Conservation (phyloP, 163 green algal genomes). For the Trebouxia gelatinosa region DNA sequence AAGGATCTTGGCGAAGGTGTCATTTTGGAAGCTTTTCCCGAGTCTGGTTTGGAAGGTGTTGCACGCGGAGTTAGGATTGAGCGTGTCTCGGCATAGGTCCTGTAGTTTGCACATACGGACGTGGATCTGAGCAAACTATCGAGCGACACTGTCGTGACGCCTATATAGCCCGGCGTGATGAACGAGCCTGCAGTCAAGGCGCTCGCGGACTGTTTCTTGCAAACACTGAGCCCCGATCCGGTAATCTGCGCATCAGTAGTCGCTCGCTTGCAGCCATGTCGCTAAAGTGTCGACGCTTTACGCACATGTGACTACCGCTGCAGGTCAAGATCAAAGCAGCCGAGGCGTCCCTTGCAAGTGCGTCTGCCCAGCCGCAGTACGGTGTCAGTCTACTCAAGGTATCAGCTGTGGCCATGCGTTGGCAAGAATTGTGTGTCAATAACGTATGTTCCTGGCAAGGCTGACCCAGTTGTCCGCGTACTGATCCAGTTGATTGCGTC, state of each 20-base stretch:
- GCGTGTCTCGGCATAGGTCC: no score
- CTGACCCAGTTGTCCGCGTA: background rate
- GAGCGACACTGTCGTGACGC: no score
- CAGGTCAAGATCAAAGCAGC: slow-evolving; percentile 82
- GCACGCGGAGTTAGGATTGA: no score
- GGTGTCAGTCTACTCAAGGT: slow-evolving; percentile 80
- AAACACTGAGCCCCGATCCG: slow-evolving; percentile 47
- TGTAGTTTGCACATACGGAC: no score
- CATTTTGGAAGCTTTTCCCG: no score
- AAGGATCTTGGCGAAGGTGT: no score
- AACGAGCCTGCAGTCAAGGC: slow-evolving; percentile 41
- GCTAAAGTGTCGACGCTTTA: no score
- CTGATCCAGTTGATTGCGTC: slow-evolving; percentile 68
- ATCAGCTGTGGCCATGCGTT: background rate
- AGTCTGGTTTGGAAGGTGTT: no score
- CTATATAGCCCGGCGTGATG: slow-evolving; percentile 32
- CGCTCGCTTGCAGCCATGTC: no score
- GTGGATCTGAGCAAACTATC: no score
- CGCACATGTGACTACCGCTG: no score
- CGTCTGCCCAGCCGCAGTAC: slow-evolving; percentile 69
- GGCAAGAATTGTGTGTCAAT: background rate
- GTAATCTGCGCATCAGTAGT: no score
- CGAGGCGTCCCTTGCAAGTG: slow-evolving; percentile 73
- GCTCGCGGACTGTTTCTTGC: slow-evolving; percentile 46
- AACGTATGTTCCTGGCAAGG: background rate